Evolutionary conservation across 2,329 filamentous ascomycete genomes (phyloP), one percentile per base, ranked within the genome.

Genomic region (Calonectria ilicicola): DNA sequence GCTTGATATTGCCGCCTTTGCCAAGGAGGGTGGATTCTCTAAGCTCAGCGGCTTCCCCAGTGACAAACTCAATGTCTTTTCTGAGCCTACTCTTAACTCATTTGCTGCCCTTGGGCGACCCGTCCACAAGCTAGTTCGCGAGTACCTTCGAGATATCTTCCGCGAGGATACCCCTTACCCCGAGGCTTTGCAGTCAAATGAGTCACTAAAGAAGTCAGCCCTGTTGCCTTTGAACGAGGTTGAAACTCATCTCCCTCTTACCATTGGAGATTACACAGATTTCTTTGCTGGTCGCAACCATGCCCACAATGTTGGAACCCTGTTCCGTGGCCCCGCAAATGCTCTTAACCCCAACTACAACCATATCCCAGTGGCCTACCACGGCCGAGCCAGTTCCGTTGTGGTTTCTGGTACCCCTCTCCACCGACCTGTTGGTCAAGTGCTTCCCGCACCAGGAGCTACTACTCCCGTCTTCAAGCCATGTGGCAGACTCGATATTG

Each of bases 211-310:
- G 44, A 69, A 80, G 21, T 53, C 78, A 19, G 84, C 81, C 0
- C 68, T 84, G 26, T 17, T 85, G 35, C 77, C 80, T 4, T 65
- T 82, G 1, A 56, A 78, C 29, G 87, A 89, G 15, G 89, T 93
- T 23, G 88, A 86, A 72, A 92, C 89, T 77, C 93, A 96, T 78
- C 79, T 96, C 3, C 94, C 94, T 2, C 91, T 97, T 87, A 87
- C 89, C 62, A 94, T 96, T 78, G 93, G 93, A 53, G 94, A 96
- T 81, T 96, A 96, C 81, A 94, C 94, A 5, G 94, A 97, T 81
- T 97, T 96, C 86, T 96, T 94, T 79, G 94, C 93, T 35, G 94
- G 94, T 35, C 84, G 92, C 73, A 92, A 95, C 80, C 94, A 97
- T 83, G 94, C 94, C 19, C 93, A 91, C 84, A 85, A 83, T 75